Percentiles rank a stretch among this genome's conserved stretches.
phyloP scores from a whole-genome alignment of 2,329 filamentous ascomycete genomes.

The Ophidiomyces ophidiicola region DNA sequence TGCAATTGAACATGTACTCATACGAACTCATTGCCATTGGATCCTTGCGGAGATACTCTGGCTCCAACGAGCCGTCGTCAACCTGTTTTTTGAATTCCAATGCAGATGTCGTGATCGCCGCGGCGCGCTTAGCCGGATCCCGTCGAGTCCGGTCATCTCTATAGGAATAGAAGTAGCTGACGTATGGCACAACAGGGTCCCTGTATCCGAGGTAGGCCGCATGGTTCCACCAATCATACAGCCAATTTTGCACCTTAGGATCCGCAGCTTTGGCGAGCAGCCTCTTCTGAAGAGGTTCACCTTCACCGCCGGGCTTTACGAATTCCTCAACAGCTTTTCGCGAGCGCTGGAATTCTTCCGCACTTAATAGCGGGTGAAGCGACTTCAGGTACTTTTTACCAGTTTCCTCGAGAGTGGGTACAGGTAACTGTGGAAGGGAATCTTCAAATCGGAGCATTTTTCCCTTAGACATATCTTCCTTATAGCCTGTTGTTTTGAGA shows the following conservation, averaged over 20 bases:
- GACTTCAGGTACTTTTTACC: constrained; percentile 54
- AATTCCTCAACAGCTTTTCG: constrained; percentile 81
- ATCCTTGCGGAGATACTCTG: constrained; percentile 96
- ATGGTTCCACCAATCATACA: constrained; percentile 97
- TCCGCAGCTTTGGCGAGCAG: constrained; percentile 67
- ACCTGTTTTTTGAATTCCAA: constrained; percentile 94
- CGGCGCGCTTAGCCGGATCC: constrained; percentile 83
- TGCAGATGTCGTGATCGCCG: constrained; percentile 71
- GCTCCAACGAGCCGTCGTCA: constrained; percentile 69
- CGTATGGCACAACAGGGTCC: constrained; percentile 92
- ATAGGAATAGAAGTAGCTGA: constrained; percentile 99
- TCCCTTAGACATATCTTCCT: constrained; percentile 51
- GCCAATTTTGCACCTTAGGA: constrained; percentile 79
- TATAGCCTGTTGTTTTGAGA: constrained; percentile 41
- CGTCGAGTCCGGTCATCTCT: constrained; percentile 79
- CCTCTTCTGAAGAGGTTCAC: constrained; percentile 75
- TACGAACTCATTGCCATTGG: constrained; percentile 98
- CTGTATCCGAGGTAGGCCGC: constrained; percentile 84
- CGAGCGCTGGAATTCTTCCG: constrained; percentile 47
- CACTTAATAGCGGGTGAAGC: constrained; percentile 49
- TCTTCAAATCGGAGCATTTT: constrained; percentile 56
- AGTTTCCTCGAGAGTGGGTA: constrained; percentile 53
- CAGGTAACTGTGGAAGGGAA: constrained; percentile 50
- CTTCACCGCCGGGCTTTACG: constrained; percentile 70
- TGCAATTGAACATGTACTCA: constrained; percentile 97